Evolutionary conservation across 176 grass and related monocot genomes (phyloP).

Genomic region (Pharus latifolius): DNA sequence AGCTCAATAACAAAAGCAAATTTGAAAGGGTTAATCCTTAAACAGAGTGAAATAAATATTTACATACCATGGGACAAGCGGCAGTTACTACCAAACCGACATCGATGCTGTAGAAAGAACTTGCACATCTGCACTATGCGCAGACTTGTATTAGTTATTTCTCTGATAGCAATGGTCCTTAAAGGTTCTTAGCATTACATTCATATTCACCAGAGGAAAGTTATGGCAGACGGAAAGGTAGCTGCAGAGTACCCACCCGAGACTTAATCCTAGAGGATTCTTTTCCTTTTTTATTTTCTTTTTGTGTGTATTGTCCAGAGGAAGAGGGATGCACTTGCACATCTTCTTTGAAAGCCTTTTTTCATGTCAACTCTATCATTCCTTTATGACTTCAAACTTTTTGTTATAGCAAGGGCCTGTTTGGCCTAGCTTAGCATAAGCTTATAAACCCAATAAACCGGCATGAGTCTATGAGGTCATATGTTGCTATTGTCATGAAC

Average conservation of each 20-base stretch:
- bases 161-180: not conserved
- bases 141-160: slow-evolving; percentile 49
- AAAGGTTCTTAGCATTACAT: slow-evolving; percentile 1
- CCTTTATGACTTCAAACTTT: too few species aligned
- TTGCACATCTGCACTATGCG: slow-evolving; percentile 87
- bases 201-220: slow-evolving; percentile 10
- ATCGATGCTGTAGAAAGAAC: slow-evolving; percentile 99
- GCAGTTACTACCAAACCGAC: slow-evolving; percentile 92
- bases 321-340: not conserved
- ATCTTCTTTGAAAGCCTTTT: not conserved
- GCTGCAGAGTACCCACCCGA: slow-evolving; percentile 1
- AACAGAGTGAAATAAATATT: slow-evolving; percentile 12
- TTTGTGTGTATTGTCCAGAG: not conserved
- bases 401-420: too few species aligned
- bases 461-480: too few species aligned
- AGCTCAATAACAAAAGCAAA: not conserved
- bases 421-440: too few species aligned
- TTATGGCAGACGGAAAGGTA: not conserved
- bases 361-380: too few species aligned
- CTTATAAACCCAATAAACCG: too few species aligned
- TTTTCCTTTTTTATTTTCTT: not conserved
- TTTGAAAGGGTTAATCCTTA: slow-evolving; percentile 5
- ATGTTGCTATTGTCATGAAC: too few species aligned
- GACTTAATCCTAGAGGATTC: not conserved
- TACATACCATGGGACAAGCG: slow-evolving; percentile 95